Percentiles rank a stretch among this genome's conserved stretches.
phyloP scores from a whole-genome alignment of 495 filamentous ascomycete species.

The Hyaloscypha finlandica region DNA sequence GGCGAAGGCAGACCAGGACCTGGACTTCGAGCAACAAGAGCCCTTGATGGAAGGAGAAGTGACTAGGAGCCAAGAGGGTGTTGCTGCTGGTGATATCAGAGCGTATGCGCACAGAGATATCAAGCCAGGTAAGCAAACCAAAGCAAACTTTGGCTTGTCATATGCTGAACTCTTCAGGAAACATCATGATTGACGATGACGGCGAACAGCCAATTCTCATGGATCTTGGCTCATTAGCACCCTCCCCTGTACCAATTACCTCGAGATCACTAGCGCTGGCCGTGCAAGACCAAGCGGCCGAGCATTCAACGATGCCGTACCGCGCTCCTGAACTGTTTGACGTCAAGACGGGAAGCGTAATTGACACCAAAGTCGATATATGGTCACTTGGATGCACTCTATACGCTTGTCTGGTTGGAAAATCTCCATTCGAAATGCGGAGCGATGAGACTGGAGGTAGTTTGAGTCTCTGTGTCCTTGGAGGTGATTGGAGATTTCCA shows the following conservation, averaged over 20 bases:
- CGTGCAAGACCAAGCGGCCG: constrained; percentile 90
- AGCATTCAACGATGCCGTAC: constrained; percentile 98
- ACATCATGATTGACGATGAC: constrained; percentile 94
- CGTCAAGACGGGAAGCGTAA: constrained; percentile 87
- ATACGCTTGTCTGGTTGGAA: constrained; percentile 93
- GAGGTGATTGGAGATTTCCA: constrained; percentile 92
- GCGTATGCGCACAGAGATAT: constrained; percentile 97
- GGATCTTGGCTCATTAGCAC: constrained; percentile 92
- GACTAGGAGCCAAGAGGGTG: constrained; percentile 67
- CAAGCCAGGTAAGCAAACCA: constrained; percentile 72
- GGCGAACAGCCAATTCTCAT: constrained; percentile 91
- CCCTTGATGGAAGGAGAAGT: constrained; percentile 86
- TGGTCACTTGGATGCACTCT: constrained; percentile 97
- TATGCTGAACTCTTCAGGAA: constrained; percentile 53
- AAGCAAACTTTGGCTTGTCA: neutral
- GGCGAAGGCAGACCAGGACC: constrained; percentile 63
- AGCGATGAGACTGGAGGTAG: constrained; percentile 95
- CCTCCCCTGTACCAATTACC: constrained; percentile 89
- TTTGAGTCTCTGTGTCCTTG: constrained; percentile 85
- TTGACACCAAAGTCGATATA: constrained; percentile 97
- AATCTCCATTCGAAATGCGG: constrained; percentile 93
- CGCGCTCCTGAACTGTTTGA: constrained; percentile 97
- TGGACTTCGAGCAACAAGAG: constrained; percentile 72
- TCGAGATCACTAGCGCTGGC: constrained; percentile 87
- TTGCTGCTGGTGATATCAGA: constrained; percentile 67